Evolutionary conservation across 345 rosid genomes (phyloP).

Genomic region (Salix suchowensis): DNA sequence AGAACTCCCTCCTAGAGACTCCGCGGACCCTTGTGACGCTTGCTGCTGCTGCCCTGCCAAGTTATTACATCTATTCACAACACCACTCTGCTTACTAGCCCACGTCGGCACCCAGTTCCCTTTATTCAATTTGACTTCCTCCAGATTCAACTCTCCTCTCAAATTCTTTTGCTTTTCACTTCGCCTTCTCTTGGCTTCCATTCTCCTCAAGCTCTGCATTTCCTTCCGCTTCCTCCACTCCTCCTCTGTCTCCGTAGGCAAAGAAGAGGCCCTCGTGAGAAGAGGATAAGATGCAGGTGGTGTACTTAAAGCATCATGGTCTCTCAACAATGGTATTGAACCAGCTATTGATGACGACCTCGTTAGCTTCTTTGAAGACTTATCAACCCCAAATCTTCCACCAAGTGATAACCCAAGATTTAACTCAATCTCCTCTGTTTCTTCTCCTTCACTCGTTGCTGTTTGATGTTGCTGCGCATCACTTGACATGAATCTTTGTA

Average conservation of each 20-base stretch:
- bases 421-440: constrained; percentile 56
- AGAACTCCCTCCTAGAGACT: constrained; percentile 59
- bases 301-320: constrained; percentile 18
- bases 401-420: constrained; percentile 84
- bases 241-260: constrained; percentile 84
- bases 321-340: constrained; percentile 33
- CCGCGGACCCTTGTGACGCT: constrained; percentile 50
- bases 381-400: constrained; percentile 86
- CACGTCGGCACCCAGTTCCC: constrained; percentile 21
- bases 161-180: constrained; percentile 72
- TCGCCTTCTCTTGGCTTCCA: constrained; percentile 84
- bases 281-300: constrained; percentile 36
- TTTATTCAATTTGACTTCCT: constrained; percentile 29
- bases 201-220: constrained; percentile 67
- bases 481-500: constrained; percentile 56
- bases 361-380: constrained; percentile 44
- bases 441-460: constrained; percentile 26
- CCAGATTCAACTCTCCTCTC: constrained; percentile 32
- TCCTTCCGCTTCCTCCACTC: constrained; percentile 92
- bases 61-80: constrained; percentile 18
- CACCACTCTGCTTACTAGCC: constrained; percentile 12
- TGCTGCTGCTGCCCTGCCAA: constrained; percentile 17
- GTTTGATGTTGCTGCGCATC: constrained; percentile 17
- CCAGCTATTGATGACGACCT: constrained; percentile 79
- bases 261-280: constrained; percentile 73